Evolutionary conservation across 2,329 filamentous ascomycete genomes (phyloP).

Genomic region (Arthrobotrys sinensis): DNA sequence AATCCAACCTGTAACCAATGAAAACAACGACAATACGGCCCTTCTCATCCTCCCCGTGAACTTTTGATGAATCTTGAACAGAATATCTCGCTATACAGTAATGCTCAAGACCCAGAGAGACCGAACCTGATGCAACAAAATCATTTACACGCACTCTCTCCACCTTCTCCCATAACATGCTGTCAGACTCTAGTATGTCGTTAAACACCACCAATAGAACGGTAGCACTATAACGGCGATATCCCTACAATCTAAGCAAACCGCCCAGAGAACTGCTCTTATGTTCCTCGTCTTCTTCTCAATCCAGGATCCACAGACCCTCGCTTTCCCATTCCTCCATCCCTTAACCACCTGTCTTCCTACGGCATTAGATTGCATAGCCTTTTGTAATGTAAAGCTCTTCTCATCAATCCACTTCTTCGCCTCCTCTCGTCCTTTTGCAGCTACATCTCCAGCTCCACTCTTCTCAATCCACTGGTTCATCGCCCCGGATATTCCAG

Average conservation of each 20-base stretch:
- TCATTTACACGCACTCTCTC: conserved; percentile 27
- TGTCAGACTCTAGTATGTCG: conserved; percentile 27
- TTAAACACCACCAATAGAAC: conserved; percentile 54
- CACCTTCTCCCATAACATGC: background rate
- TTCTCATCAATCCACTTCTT: conserved; percentile 58
- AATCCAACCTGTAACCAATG: background rate
- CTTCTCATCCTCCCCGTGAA: background rate
- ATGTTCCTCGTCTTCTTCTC: conserved; percentile 41
- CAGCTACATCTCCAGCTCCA: conserved; percentile 42
- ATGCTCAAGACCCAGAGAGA: conserved; percentile 20
- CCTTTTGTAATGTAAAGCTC: conserved; percentile 58
- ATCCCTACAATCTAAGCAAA: conserved; percentile 40
- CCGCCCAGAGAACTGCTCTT: conserved; percentile 30
- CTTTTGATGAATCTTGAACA: background rate
- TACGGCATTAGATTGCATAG: conserved; percentile 44
- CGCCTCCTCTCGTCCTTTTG: conserved; percentile 50
- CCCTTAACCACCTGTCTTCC: conserved; percentile 50
- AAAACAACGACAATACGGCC: background rate
- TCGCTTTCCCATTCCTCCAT: conserved; percentile 49
- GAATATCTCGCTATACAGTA: conserved; percentile 8
- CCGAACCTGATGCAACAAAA: conserved; percentile 7
- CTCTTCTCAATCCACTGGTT: conserved; percentile 55
- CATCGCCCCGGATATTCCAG: conserved; percentile 45
- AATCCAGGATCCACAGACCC: conserved; percentile 39
- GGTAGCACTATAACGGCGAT: conserved; percentile 40